Conservation (phyloP, 2,329 filamentous ascomycete genomes). For the Cladosporium cucumerinum region DNA sequence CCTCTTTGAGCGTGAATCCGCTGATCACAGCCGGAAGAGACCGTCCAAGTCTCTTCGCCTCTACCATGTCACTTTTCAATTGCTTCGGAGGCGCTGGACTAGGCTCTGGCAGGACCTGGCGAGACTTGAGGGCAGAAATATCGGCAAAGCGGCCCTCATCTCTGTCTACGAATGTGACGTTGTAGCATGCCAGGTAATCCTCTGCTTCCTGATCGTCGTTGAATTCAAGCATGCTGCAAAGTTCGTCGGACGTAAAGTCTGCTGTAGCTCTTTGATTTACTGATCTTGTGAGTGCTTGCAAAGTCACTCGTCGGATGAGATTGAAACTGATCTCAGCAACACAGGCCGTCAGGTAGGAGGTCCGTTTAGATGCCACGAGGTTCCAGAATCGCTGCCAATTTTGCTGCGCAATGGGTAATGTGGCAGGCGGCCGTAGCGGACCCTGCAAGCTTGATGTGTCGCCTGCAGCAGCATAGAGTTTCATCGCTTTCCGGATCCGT, state of each 20-base stretch:
- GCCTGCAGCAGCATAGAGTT: conserved; percentile 55
- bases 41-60: conserved; percentile 56
- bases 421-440: conserved; percentile 46
- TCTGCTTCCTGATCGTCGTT: conserved; percentile 54
- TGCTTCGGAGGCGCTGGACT: conserved; percentile 43
- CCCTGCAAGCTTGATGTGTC: conserved; percentile 53
- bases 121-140: conserved; percentile 11
- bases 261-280: conserved; percentile 36
- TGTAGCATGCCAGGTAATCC: conserved; percentile 53
- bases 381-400: conserved; percentile 59
- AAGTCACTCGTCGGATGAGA: conserved; percentile 53
- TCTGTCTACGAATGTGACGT: conserved; percentile 49
- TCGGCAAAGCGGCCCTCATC: conserved; percentile 33
- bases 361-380: conserved; percentile 51
- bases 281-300: conserved; percentile 50
- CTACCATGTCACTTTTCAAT: conserved; percentile 44
- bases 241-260: conserved; percentile 55
- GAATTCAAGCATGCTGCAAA: conserved; percentile 53
- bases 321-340: conserved; percentile 63
- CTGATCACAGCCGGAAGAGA: conserved; percentile 56
- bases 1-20: conserved; percentile 53
- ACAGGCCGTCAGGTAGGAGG: conserved; percentile 62
- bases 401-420: conserved; percentile 54
- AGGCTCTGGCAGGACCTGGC: conserved; percentile 32
- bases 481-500: conserved; percentile 55